Conservation (phyloP, 2,329 filamentous ascomycete species). For the Clarireedia hainanense region DNA sequence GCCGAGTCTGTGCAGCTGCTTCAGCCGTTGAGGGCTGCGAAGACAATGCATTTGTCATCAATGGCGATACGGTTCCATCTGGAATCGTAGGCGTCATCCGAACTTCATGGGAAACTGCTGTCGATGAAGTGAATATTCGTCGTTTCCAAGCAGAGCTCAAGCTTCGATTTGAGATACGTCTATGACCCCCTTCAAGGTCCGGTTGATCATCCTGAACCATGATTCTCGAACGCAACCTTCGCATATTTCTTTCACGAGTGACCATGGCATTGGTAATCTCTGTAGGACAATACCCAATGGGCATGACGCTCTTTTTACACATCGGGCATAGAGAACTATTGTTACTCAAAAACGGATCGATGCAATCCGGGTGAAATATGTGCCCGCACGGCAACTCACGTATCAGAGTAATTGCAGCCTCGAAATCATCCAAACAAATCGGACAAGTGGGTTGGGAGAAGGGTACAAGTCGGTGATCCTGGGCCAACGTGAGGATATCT, state of each 20-base stretch:
- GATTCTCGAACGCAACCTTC: constrained; percentile 33
- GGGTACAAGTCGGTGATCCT: constrained; percentile 30
- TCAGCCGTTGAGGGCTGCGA: not conserved
- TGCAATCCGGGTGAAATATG: constrained; percentile 88
- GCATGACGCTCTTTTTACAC: constrained; percentile 79
- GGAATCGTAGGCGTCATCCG: constrained; percentile 7
- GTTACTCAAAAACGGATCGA: constrained; percentile 72
- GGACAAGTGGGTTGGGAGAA: constrained; percentile 75
- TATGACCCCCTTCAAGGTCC: constrained; percentile 6
- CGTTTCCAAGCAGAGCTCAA: constrained; percentile 10
- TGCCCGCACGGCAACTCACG: constrained; percentile 84
- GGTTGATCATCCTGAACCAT: constrained; percentile 14
- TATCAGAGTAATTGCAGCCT: constrained; percentile 61
- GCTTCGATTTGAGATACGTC: constrained; percentile 9
- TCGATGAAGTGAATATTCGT: constrained; percentile 1
- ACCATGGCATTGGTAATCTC: constrained; percentile 81
- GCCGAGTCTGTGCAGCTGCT: constrained; percentile 7
- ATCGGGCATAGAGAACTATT: constrained; percentile 84
- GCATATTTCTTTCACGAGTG: constrained; percentile 64
- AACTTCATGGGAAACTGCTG: not conserved
- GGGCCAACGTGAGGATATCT: not conserved
- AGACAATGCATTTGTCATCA: constrained; percentile 10
- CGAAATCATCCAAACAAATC: constrained; percentile 83
- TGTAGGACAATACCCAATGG: constrained; percentile 54
- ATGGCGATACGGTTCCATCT: constrained; percentile 10